Evolutionary conservation across 2,329 filamentous ascomycete species (phyloP), one percentile per base, ranked within the genome.

Genomic region (Ceratocystis albifundus): DNA sequence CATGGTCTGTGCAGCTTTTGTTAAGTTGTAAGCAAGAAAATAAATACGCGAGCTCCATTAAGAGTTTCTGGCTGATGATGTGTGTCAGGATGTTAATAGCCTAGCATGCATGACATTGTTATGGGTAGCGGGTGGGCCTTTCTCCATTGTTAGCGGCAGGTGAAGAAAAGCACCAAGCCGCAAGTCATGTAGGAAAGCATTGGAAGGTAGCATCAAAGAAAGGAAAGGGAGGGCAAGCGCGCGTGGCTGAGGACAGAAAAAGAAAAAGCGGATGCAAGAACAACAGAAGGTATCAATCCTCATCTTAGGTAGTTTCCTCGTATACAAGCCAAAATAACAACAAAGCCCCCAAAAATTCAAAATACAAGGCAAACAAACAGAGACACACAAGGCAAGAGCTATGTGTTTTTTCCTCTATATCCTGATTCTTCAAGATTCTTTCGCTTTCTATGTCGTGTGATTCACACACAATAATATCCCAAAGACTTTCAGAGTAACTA

Each of bases 21-120:
- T 41, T 17, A 25, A 55, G 12, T 15, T 55, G 20, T 2, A 28
- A 15, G 50, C 50, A 55, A 15, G 50, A 55, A 55, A 55, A 30
- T 55, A 55, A 55, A 55, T 55, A 55, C 50, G 50, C 50, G 25
- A 55, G 50, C 20, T n/a, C 50, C 50, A 55, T 55, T 55, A 55
- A 55, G 50, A 25, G 50, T 48, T 20, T n/a, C 46, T 48, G 46
- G 20, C 46, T 22, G 50, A 30, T 55, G 50, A 30, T 55, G 5
- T 55, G 50, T 25, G 25, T 55, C n/a, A 25, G 50, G 50, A 25
- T 55, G 25, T 25, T 55, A 28, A 25, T n/a, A 48, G 5, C 17
- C 17, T 25, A 15, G 50, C 7, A 55, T 22, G 50, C 7, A 55
- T 22, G 50, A 55, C 25, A n/a, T 25, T 22, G 20, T 25, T 25